Conservation (phyloP, 176 grass and related monocot genomes). For the Oryza nivara region DNA sequence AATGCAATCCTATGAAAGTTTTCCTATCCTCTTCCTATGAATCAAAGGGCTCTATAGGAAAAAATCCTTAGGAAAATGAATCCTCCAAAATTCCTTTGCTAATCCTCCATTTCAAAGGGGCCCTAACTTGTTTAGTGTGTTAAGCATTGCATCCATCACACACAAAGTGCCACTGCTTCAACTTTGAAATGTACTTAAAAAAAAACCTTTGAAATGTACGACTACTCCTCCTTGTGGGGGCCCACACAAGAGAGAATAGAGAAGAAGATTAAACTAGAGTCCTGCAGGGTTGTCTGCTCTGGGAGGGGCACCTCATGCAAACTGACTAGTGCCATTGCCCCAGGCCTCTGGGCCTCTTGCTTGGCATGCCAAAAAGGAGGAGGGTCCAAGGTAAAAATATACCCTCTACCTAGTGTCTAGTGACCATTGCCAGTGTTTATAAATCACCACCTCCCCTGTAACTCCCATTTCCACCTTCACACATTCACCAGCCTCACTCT, state of each 20-base stretch:
- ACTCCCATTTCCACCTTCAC: conserved; percentile 14
- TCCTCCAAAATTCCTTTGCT: too few relatives aligned
- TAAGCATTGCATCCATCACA: conserved; percentile 29
- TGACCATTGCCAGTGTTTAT: conserved; percentile 43
- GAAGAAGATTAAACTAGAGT: conserved; percentile 47
- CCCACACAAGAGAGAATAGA: not conserved
- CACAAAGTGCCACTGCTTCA: conserved; percentile 37
- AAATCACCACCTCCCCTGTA: conserved; percentile 38
- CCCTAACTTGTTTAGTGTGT: not conserved
- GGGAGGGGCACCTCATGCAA: conserved; percentile 57
- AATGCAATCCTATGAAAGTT: too few relatives aligned
- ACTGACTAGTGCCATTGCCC: conserved; percentile 41
- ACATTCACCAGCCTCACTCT: not conserved
- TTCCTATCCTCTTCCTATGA: too few relatives aligned
- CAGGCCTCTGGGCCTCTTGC: conserved; percentile 49
- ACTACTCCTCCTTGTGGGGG: conserved; percentile 4
- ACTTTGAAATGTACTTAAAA: conserved; percentile 28
- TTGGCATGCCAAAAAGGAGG: conserved; percentile 64
- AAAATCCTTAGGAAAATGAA: too few relatives aligned
- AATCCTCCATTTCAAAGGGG: too few relatives aligned
- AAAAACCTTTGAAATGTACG: too few relatives aligned
- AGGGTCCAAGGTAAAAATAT: conserved; percentile 37
- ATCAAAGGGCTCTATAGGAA: too few relatives aligned
- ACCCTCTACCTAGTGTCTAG: conserved; percentile 44
- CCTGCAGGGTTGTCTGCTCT: conserved; percentile 66